Evolutionary conservation across 306 rosid genomes (phyloP), one percentile per base, ranked within the genome.

Genomic region (Citrullus colocynthis): DNA sequence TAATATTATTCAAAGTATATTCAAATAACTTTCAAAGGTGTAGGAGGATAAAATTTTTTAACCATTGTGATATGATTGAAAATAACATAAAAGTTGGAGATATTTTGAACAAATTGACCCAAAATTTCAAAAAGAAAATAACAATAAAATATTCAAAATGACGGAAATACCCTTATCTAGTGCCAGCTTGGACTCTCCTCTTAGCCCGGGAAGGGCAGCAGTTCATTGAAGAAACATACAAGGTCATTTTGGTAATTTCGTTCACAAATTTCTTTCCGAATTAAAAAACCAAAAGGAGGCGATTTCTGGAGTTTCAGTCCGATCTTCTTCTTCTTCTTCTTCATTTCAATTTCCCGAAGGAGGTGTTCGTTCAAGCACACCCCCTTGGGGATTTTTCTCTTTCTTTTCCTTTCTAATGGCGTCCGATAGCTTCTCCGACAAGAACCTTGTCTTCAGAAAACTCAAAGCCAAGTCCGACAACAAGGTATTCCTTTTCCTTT

Each of bases 381-480:
- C 48, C 58, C 58, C 32, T 63, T 78, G 73, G 67, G 73, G 3
- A 63, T 52, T 30, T 55, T 72, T 60, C 75, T 65, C 72, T 63
- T 4, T 60, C 5, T 62, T 18, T 78, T 4, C 42, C 34, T 4
- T 16, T 44, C 79, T 52, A 81, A 95, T 95, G 98, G 97, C 92
- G 78, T 87, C 89, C 74, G 92, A 92, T 17, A 81, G 48, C 76
- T 81, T 78, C 84, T 81, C 85, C 54, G 97, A 95, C 59, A 95
- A 88, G 90, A 92, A 88, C 73, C 67, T 78, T 4, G 83, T 95
- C 11, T 92, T 95, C 86, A 85, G 87, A 51, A 95, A 95, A 61
- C 92, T 92, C 52, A 95, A 92, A 73, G 82, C 92, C 6, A 95
- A 92, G 81, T 86, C 98, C 4, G 98, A 95, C 24, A 95, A 95